Conservation (phyloP, 441 rosid genomes). For the Pelargonium citronellum region DNA sequence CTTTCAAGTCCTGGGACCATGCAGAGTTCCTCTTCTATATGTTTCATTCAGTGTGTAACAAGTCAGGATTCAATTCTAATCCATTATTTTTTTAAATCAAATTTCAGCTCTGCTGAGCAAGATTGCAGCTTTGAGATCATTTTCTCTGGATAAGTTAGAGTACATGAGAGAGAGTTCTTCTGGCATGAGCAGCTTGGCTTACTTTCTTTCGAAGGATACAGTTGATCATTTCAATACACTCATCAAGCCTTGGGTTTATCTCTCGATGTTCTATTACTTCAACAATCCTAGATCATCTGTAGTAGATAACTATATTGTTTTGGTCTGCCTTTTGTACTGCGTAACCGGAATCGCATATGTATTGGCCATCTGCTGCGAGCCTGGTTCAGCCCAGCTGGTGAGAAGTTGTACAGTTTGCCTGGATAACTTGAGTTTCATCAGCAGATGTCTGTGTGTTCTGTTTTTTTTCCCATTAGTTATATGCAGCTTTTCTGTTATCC, state of each 20-base stretch:
- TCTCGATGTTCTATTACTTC: conserved; percentile 96
- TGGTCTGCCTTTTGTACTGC: conserved; percentile 79
- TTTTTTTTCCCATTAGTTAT: neutral
- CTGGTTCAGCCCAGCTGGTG: conserved; percentile 94
- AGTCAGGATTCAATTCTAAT: too few species aligned
- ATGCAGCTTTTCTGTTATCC: conserved; percentile 22
- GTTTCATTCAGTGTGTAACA: neutral
- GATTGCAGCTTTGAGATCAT: conserved; percentile 85
- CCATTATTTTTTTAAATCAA: neutral
- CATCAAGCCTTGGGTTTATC: conserved; percentile 78
- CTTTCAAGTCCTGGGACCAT: neutral
- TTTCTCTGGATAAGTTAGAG: conserved; percentile 78
- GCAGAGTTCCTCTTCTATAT: neutral
- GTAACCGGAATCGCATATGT: conserved; percentile 81
- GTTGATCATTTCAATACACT: conserved; percentile 83
- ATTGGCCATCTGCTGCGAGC: conserved; percentile 64
- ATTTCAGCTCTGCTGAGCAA: conserved; percentile 74
- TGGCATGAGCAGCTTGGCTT: conserved; percentile 88
- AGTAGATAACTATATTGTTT: conserved; percentile 60
- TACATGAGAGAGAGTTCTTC: conserved; percentile 84
- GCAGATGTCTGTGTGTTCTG: neutral
- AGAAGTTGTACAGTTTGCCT: conserved; percentile 22
- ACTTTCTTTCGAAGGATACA: conserved; percentile 83
- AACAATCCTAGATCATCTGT: conserved; percentile 84
- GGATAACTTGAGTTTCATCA: neutral